phyloP scores from a whole-genome alignment of 495 filamentous ascomycete genomes.

The Pyrenopolyporus hunteri region DNA sequence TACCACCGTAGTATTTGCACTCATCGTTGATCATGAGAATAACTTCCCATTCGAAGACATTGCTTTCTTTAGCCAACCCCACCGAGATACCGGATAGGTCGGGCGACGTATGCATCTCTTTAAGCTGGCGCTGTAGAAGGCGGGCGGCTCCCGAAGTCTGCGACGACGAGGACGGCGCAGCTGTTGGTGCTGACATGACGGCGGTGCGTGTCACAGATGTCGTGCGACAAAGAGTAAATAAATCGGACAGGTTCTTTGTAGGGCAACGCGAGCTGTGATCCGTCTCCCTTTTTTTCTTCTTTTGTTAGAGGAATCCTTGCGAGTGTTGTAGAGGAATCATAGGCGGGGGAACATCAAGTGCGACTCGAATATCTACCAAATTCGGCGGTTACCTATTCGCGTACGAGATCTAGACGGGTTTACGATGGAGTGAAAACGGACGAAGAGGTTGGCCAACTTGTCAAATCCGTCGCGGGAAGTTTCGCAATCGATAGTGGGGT shows the following conservation, averaged over 20 bases:
- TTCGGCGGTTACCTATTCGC: too few relatives aligned
- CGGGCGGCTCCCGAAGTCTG: conserved; percentile 62
- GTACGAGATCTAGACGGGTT: too few relatives aligned
- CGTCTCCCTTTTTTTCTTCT: too few relatives aligned
- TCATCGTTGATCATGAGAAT: conserved; percentile 99
- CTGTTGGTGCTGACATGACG: conserved; percentile 1
- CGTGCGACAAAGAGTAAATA: background rate
- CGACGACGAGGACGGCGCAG: conserved; percentile 40
- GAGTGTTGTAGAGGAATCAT: too few relatives aligned
- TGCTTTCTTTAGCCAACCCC: conserved; percentile 80
- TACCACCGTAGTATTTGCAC: conserved; percentile 90
- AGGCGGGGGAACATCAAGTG: too few relatives aligned
- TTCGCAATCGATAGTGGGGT: background rate
- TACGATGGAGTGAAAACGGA: background rate
- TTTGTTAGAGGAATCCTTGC: too few relatives aligned
- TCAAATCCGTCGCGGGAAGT: background rate
- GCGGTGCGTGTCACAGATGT: background rate
- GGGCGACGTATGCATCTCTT: conserved; percentile 89
- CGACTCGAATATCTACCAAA: background rate
- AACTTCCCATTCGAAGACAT: conserved; percentile 99
- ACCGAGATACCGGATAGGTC: conserved; percentile 94
- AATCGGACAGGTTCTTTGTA: background rate
- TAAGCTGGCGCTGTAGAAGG: conserved; percentile 83
- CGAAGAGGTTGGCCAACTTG: background rate
- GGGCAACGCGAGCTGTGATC: too few relatives aligned